Conservation (phyloP, 2,329 filamentous ascomycete genomes). For the Colletotrichum cordylinicola region DNA sequence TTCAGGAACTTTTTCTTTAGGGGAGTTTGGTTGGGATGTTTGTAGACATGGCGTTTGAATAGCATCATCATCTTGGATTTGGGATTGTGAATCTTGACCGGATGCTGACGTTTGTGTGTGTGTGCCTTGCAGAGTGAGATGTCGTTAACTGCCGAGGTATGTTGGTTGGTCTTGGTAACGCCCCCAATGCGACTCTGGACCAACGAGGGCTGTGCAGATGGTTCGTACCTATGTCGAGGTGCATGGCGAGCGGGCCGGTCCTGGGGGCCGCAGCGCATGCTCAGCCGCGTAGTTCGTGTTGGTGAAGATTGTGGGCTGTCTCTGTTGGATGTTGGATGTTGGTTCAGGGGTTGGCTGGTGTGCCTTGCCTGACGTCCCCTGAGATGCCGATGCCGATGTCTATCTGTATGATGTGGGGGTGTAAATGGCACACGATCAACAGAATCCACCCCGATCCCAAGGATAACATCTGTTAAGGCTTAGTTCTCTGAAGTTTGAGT, state of each 20-base stretch:
- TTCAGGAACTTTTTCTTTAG: not conserved
- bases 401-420: not conserved
- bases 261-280: not conserved
- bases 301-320: not conserved
- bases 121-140: not conserved
- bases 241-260: not conserved
- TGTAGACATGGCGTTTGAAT: not conserved
- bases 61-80: not conserved
- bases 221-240: not conserved
- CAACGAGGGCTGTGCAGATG: not conserved
- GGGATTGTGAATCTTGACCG: fast-evolving
- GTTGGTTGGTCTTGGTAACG: not conserved
- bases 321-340: not conserved
- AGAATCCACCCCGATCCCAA: fast-evolving
- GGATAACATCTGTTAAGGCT: not conserved
- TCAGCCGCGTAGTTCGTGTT: not conserved
- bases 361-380: not conserved
- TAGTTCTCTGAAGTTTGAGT: not conserved
- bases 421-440: not conserved
- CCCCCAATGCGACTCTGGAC: not conserved
- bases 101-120: not conserved
- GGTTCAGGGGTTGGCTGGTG: not conserved
- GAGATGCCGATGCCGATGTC: not conserved
- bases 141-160: not conserved
- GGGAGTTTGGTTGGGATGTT: not conserved